A percentile compares a stretch with the other conserved stretches of the same genome.
Conservation (phyloP, 2,329 filamentous ascomycete species). For the Ophiostoma pallidulum region DNA sequence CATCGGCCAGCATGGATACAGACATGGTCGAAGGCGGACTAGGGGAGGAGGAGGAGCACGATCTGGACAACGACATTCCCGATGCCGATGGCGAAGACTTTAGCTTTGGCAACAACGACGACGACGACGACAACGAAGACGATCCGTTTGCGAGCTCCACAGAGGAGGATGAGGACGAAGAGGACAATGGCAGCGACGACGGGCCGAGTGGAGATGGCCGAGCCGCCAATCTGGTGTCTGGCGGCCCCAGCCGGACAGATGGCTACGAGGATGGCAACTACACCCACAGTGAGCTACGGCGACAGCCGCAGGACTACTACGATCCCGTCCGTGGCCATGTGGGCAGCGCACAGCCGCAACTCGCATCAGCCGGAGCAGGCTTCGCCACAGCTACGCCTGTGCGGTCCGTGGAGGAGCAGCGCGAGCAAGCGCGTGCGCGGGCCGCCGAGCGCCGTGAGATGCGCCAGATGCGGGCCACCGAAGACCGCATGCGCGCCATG, state of each 20-base stretch:
- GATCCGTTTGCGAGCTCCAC: conserved; percentile 18
- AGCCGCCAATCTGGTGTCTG: background rate
- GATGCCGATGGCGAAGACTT: conserved; percentile 50
- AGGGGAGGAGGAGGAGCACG: conserved; percentile 45
- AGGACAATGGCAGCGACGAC: conserved; percentile 32
- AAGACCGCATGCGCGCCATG: conserved; percentile 54
- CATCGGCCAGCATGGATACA: conserved; percentile 30
- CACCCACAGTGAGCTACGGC: background rate
- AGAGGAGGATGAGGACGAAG: conserved; percentile 30
- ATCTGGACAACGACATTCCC: conserved; percentile 66
- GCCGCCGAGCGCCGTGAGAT: conserved; percentile 33
- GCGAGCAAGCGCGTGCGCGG: conserved; percentile 28
- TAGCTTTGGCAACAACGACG: conserved; percentile 37
- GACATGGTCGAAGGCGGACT: conserved; percentile 40
- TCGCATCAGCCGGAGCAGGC: no score
- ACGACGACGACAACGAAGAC: conserved; percentile 33
- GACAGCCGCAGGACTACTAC: background rate
- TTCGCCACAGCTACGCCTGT: background rate
- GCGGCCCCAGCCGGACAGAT: no score
- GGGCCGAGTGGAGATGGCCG: conserved; percentile 23
- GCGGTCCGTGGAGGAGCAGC: conserved; percentile 26
- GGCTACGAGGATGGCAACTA: background rate
- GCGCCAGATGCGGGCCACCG: conserved; percentile 44
- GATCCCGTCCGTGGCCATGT: no score
- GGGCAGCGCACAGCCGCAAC: no score